Evolutionary conservation across 2,329 filamentous ascomycete species (phyloP).

Genomic region (Didymella exigua): DNA sequence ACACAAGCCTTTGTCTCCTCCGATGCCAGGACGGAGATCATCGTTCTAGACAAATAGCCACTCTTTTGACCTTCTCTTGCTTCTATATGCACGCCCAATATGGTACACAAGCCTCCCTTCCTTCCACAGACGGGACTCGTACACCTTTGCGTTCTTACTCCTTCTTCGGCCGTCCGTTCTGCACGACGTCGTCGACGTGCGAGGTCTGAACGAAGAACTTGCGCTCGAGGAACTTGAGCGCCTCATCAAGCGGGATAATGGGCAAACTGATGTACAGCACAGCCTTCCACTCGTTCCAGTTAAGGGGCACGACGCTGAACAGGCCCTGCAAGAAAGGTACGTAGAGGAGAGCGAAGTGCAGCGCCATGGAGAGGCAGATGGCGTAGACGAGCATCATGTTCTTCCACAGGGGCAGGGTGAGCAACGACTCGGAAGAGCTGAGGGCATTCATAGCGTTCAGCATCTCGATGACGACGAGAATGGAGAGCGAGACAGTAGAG

Average conservation of each 20-base stretch:
- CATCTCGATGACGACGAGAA: constrained; percentile 98
- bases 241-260: constrained; percentile 86
- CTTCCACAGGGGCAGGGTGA: constrained; percentile 94
- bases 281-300: constrained; percentile 88
- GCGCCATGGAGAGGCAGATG: constrained; percentile 86
- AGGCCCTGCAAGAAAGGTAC: constrained; percentile 84
- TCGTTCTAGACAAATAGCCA: background rate
- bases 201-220: constrained; percentile 41
- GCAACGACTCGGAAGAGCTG: constrained; percentile 89
- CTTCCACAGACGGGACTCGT: background rate
- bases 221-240: constrained; percentile 76
- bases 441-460: constrained; percentile 98
- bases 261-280: constrained; percentile 87
- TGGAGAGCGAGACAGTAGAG: constrained; percentile 89
- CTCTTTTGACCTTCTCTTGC: background rate
- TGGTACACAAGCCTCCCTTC: background rate
- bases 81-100: constrained; percentile 5
- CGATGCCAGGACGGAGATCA: background rate
- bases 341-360: constrained; percentile 95
- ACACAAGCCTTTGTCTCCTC: constrained; percentile 1
- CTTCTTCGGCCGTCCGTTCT: constrained; percentile 35
- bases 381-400: constrained; percentile 99
- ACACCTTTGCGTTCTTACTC: constrained; percentile 19
- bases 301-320: constrained; percentile 89
- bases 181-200: constrained; percentile 21